These are phyloP conservation scores for Penicillium polonicum DNA, from an alignment of 2,329 filamentous ascomycete genomes.

Conservation along the genomic window DNA sequence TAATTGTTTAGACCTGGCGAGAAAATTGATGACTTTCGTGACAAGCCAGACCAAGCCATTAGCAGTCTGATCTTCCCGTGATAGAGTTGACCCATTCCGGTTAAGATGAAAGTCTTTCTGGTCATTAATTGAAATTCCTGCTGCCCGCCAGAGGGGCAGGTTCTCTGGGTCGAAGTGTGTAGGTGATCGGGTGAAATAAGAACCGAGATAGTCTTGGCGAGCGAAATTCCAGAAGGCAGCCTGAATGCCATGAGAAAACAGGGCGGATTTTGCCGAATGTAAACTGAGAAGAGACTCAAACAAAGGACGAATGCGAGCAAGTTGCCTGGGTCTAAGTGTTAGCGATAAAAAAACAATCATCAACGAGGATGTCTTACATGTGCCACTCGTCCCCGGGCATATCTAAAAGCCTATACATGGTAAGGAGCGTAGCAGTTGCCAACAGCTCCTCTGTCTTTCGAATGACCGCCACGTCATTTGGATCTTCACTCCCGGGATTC, in stretches of 20 bases:
- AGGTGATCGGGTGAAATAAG: conserved; percentile 58
- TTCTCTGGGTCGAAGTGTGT: conserved; percentile 60
- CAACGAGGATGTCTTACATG: conserved; percentile 30
- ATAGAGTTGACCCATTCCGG: conserved; percentile 38
- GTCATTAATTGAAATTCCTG: conserved; percentile 56
- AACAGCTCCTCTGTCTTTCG: conserved; percentile 58
- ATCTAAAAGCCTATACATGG: conserved; percentile 63
- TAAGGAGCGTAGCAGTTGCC: conserved; percentile 61
- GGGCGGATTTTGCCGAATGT: conserved; percentile 13
- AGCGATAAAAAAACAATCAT: conserved; percentile 1
- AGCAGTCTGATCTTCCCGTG: conserved; percentile 59
- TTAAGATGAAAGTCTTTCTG: conserved; percentile 44
- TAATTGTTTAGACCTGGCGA: conserved; percentile 57
- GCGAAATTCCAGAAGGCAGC: conserved; percentile 66
- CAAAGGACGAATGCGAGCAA: conserved; percentile 59
- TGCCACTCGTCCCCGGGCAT: conserved; percentile 60
- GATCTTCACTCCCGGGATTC: conserved; percentile 4
- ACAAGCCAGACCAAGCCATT: conserved; percentile 64
- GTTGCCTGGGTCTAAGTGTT: conserved; percentile 45
- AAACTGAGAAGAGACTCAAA: conserved; percentile 48
- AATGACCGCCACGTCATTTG: conserved; percentile 25
- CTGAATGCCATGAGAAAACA: conserved; percentile 52
- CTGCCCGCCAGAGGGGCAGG: conserved; percentile 59
- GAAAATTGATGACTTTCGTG: conserved; percentile 62
- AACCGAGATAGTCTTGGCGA: conserved; percentile 60